Evolutionary conservation across 768 basidiomycete genomes (phyloP), one percentile per base, ranked within the genome.

Genomic region (Lentinula boryana): DNA sequence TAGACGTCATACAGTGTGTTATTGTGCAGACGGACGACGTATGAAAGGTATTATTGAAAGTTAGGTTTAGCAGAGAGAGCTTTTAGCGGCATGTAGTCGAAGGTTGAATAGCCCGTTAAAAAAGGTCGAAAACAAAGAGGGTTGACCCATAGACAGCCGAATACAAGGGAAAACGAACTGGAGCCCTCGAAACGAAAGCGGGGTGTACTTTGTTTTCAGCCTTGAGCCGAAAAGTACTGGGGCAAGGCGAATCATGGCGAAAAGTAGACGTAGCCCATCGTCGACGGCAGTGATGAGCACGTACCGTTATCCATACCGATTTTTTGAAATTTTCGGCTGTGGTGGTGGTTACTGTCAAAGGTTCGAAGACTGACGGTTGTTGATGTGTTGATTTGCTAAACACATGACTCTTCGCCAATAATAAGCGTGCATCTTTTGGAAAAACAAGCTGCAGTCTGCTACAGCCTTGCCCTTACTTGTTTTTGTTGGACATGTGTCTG

Each of bases 251-350:
- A 55, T 27, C 49, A 46, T 60, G 64, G 48, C 64, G 60, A 77
- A 76, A 75, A 75, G 73, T 79, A 72, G 84, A 77, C 77, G 86
- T 77, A 74, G 85, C 53, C 75, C 80, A 86, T 78, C 74, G 85
- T 76, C 80, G 86, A 78, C 76, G 85, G 78, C 82, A 84, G 86
- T 87, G 87, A 80, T 88, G 87, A 81, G 72, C 78, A 89, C 87
- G 87, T 89, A 89, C 87, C 87, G 85, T 89, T 54, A 40, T 54
- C 53, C 53, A 54, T 54, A 36, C 5, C 51, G 53, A n/a, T 54
- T 54, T 35, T 35, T 21, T 33, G 51, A 27, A 27, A 27, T 4
- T 33, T 32, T 18, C 12, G 36, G 36, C 40, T 21, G 53, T 21
- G 33, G 36, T 54, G 31, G 53, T 54, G 31, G 50, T 51, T 51